Base-by-base conservation (phyloP, 768 basidiomycete species). In the Rhodosporidiobolus sp. region DNA sequence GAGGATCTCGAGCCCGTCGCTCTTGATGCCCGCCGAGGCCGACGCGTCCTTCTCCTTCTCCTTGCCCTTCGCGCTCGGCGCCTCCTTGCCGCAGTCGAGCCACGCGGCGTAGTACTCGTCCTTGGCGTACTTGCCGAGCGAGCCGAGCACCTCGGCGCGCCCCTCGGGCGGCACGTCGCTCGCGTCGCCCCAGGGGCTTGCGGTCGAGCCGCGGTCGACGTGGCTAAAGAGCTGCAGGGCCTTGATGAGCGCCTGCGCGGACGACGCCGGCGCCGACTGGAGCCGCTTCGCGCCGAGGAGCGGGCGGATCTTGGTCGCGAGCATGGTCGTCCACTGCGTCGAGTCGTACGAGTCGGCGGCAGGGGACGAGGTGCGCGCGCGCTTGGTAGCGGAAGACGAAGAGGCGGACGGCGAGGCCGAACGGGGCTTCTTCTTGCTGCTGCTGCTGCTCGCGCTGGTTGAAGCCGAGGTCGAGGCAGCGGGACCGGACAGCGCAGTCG, bases 161-260 rank as follows among this genome's bases (percentile, higher is more conserved):
- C 71, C 71, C 43, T 72, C 66, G 30, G 71, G 71, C 30, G 71
- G 71, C 11, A 72, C 66, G 45, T 72, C 71, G 38, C 62, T 64
- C 50, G 62, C 61, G 28, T 72, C 71, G 10, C 61, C 57, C 71
- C 71, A 72, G 7, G 63, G 61, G 17, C 48, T 54, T 22, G 50
- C 35, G 22, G 70, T 63, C 11, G 17, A 24, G 20, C 55, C 22
- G 11, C 61, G 49, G 14, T 30, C 71, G 4, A 34, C n/a, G 57
- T 67, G 65, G 17, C 57, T 45, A 45, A 72, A 72, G 1, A 50
- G 48, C 4, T 32, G 35, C 50, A 63, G 49, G 19, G 59, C 32
- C 50, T 52, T 20, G 16, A 72, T n/a, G 49, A 72, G 50, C 4
- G n/a, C 26, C 62, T 67, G 66, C 2, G 71, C 71, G 12, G 71